A percentile compares a stretch with the other conserved stretches of the same genome.
These are phyloP conservation scores for Saturnispora zaruensis DNA, from an alignment of 805 yeast species.

Conservation along the genomic window DNA sequence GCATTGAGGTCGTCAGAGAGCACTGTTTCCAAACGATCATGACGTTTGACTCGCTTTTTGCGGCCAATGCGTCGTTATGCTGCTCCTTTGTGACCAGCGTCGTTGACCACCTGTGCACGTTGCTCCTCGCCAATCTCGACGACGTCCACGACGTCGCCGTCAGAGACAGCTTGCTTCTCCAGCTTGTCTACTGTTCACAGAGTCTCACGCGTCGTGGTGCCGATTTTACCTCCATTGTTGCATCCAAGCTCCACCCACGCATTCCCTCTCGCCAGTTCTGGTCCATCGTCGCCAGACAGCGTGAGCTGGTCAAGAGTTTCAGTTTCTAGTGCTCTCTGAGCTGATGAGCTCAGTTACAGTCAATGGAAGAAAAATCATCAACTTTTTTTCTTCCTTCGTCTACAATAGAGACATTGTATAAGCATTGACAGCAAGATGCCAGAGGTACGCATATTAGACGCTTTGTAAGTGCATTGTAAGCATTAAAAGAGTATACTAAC, in stretches of 20 bases:
- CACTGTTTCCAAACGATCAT: constrained; percentile 67
- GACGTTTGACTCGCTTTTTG: constrained; percentile 55
- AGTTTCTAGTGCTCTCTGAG: not conserved
- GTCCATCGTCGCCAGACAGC: constrained; percentile 32
- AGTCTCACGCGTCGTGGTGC: constrained; percentile 65
- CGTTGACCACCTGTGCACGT: constrained; percentile 26
- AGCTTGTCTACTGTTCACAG: constrained; percentile 82
- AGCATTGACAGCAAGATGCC: not conserved
- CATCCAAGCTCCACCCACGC: not conserved
- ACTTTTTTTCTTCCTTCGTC: not conserved
- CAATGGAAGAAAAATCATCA: not conserved
- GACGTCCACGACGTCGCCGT: constrained; percentile 31
- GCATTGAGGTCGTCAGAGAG: constrained; percentile 79
- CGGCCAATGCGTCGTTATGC: constrained; percentile 24
- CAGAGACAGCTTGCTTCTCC: constrained; percentile 65
- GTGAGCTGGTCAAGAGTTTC: constrained; percentile 23
- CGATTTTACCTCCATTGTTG: constrained; percentile 54
- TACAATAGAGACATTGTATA: not conserved
- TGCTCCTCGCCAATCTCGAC: constrained; percentile 25
- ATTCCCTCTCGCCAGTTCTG: not conserved
- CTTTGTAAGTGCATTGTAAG: not conserved
- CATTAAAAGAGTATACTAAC: not conserved
- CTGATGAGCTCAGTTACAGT: not conserved
- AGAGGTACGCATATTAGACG: not conserved
- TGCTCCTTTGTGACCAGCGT: constrained; percentile 32